phyloP scores from a whole-genome alignment of 192 early-diverging fungal genomes.

The Umbelopsis sp. region DNA sequence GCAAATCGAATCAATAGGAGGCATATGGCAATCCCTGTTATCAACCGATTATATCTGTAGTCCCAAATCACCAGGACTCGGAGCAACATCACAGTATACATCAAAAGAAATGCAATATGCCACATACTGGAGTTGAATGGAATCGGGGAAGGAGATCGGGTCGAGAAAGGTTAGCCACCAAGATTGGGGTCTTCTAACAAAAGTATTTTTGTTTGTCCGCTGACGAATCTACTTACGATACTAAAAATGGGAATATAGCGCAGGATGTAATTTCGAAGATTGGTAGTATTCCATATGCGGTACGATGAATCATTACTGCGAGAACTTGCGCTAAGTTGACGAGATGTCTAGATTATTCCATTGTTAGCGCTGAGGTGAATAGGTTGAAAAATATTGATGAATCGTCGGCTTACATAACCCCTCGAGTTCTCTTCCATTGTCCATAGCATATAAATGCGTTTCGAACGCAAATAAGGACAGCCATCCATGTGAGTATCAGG shows the following conservation, averaged over 20 bases:
- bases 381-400: not conserved
- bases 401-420: slow-evolving; percentile 24
- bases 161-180: not conserved
- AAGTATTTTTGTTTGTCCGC: not conserved
- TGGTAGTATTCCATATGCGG: slow-evolving; percentile 31
- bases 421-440: slow-evolving; percentile 31
- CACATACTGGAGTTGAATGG: slow-evolving; percentile 24
- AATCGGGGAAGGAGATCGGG: not conserved
- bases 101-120: slow-evolving; percentile 31
- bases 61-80: slow-evolving; percentile 36
- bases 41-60: slow-evolving; percentile 20
- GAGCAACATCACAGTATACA: slow-evolving; percentile 30
- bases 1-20: slow-evolving; percentile 34
- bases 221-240: slow-evolving; percentile 37
- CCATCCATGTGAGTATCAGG: slow-evolving; percentile 33
- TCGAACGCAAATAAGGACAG: slow-evolving; percentile 28
- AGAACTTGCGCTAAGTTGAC: slow-evolving; percentile 30
- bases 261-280: slow-evolving; percentile 37
- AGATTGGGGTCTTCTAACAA: not conserved
- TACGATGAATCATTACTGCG: slow-evolving; percentile 27
- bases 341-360: slow-evolving; percentile 24
- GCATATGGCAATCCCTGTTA: slow-evolving; percentile 27
- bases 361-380: not conserved
- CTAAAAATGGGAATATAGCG: slow-evolving; percentile 32
- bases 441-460: slow-evolving; percentile 32